Evolutionary conservation across 2,329 filamentous ascomycete genomes (phyloP).

Genomic region (Arthrobotrys conoides): DNA sequence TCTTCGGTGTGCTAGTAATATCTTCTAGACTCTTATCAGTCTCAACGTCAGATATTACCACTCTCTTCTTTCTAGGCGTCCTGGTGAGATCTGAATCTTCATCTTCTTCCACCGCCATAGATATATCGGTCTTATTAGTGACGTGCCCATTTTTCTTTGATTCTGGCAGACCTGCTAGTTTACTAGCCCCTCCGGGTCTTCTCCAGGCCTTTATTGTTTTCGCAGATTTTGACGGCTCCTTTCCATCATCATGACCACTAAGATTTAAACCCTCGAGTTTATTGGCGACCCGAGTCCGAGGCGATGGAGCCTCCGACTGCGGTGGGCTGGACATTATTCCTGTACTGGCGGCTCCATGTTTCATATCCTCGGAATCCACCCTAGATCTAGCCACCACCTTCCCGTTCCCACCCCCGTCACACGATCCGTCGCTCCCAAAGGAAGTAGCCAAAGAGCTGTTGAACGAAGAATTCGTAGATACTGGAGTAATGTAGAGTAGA

Average conservation of each 20-base stretch:
- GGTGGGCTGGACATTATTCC: conserved; percentile 12
- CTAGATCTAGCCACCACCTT: conserved; percentile 16
- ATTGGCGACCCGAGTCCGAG: conserved; percentile 61
- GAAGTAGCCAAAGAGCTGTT: conserved; percentile 52
- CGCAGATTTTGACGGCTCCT: conserved; percentile 46
- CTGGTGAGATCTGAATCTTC: conserved; percentile 39
- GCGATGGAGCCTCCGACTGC: conserved; percentile 46
- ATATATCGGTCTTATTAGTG: conserved; percentile 24
- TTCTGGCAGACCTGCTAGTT: conserved; percentile 23
- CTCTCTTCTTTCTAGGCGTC: conserved; percentile 65
- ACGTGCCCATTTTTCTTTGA: conserved; percentile 64
- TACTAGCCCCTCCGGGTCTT: conserved; percentile 13
- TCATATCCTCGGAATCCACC: conserved; percentile 29
- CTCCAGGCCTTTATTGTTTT: conserved; percentile 54
- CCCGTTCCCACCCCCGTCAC: conserved; percentile 34
- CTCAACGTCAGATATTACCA: conserved; percentile 61
- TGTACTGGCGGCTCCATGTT: conserved; percentile 10
- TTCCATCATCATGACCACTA: conserved; percentile 10
- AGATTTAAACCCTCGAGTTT: conserved; percentile 61
- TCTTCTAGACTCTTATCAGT: conserved; percentile 64
- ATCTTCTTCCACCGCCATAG: conserved; percentile 22
- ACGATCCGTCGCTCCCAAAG: conserved; percentile 33
- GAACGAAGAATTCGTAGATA: conserved; percentile 55
- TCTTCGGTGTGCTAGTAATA: conserved; percentile 64
- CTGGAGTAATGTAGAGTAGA: conserved; percentile 50